Conservation (phyloP, 345 rosid genomes). For the Erucastrum elatum region DNA sequence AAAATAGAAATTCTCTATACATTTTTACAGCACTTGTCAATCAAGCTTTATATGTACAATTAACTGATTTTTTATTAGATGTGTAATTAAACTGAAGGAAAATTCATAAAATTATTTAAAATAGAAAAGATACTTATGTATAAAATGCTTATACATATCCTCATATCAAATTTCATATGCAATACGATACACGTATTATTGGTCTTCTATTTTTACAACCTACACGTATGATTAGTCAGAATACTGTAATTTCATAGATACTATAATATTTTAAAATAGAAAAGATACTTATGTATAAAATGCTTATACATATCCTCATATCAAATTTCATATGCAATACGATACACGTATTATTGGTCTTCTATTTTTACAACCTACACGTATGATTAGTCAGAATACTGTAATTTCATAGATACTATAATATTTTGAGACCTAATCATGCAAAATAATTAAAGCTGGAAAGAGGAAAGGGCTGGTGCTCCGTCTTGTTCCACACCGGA, state of each 20-base stretch:
- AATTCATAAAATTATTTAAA: too few relatives aligned
- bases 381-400: not conserved
- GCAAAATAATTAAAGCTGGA: not conserved
- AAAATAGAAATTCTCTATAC: too few relatives aligned
- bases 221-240: not conserved
- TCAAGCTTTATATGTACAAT: too few relatives aligned
- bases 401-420: not conserved
- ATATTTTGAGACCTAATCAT: not conserved
- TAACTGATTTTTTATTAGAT: too few relatives aligned
- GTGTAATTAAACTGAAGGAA: too few relatives aligned
- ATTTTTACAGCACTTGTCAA: too few relatives aligned
- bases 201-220: not conserved
- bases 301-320: too few relatives aligned
- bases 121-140: too few relatives aligned
- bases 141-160: too few relatives aligned
- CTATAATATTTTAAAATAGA: not conserved
- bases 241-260: not conserved
- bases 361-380: not conserved
- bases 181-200: not conserved
- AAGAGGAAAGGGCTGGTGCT: not conserved
- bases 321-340: too few relatives aligned
- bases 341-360: not conserved
- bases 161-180: too few relatives aligned
- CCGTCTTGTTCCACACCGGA: not conserved
- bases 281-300: too few relatives aligned